Percentiles rank a stretch among this genome's conserved stretches.
Evolutionary conservation across 1,284 basidiomycete genomes (phyloP).

Genomic region (Cutaneotrichosporon curvatum): DNA sequence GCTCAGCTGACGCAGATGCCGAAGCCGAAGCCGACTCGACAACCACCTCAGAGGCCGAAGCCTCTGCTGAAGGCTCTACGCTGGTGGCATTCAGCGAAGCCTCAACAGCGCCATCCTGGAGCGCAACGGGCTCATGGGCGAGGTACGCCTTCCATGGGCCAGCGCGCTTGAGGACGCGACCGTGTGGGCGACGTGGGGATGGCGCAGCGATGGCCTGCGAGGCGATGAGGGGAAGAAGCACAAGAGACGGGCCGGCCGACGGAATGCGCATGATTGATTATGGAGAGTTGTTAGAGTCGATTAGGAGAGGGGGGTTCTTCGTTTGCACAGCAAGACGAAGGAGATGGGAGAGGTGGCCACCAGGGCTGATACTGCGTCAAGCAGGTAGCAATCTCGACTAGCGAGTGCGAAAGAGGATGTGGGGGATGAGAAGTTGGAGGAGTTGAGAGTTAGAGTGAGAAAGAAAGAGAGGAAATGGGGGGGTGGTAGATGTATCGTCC

Average conservation of each 20-base stretch:
- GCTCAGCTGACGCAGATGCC: background rate
- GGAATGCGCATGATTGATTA: conserved; percentile 15
- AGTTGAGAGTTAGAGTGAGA: conserved; percentile 5
- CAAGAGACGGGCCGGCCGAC: conserved; percentile 19
- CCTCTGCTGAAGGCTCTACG: too few relatives aligned
- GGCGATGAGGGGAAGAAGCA: conserved; percentile 33
- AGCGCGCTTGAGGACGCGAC: background rate
- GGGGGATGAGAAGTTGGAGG: conserved; percentile 4
- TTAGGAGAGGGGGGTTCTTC: conserved; percentile 9
- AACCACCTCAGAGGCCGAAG: background rate
- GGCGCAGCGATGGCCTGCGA: conserved; percentile 26
- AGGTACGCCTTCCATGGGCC: conserved; percentile 18
- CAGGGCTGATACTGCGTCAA: conserved; percentile 28
- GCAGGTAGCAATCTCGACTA: conserved; percentile 20
- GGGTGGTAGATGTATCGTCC: conserved; percentile 6
- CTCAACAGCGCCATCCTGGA: background rate
- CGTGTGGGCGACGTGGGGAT: conserved; percentile 21
- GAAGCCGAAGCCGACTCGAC: too few relatives aligned
- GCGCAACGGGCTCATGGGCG: conserved; percentile 1
- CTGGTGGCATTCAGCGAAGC: background rate
- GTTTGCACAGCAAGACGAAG: conserved; percentile 9
- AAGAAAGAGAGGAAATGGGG: conserved; percentile 4
- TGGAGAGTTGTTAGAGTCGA: background rate
- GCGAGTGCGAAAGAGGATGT: conserved; percentile 13
- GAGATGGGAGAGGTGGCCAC: conserved; percentile 17